Conservation (phyloP, 2,329 filamentous ascomycete species). For the Fusarium setosum region DNA sequence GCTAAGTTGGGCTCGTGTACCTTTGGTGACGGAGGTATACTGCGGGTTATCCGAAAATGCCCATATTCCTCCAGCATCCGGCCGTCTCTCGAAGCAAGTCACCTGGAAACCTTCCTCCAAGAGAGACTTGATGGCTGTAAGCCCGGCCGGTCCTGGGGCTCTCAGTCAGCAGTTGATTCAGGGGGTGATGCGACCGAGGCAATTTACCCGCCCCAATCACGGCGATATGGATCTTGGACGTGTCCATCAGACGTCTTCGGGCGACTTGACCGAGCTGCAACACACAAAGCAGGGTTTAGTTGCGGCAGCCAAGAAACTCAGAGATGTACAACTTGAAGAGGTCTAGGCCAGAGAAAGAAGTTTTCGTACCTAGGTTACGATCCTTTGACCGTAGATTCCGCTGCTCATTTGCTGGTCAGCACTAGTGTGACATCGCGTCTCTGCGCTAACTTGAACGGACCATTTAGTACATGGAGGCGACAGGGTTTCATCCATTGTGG, state of each 20-base stretch:
- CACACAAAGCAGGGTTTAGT: not conserved
- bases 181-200: too few relatives aligned
- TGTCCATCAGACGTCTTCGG: constrained; percentile 4
- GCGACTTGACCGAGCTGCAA: not conserved
- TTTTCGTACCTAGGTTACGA: too few relatives aligned
- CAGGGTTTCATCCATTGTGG: too few relatives aligned
- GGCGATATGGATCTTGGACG: constrained; percentile 23
- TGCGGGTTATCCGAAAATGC: constrained; percentile 33
- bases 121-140: constrained; percentile 39
- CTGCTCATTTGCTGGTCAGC: too few relatives aligned
- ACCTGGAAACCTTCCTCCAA: constrained; percentile 39
- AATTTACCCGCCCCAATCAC: constrained; percentile 36
- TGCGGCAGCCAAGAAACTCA: not conserved
- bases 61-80: constrained; percentile 39
- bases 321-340: not conserved
- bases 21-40: constrained; percentile 34
- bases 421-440: too few relatives aligned
- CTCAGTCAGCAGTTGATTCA: not conserved
- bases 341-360: too few relatives aligned
- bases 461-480: too few relatives aligned
- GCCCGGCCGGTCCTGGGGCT: constrained; percentile 31
- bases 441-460: not conserved
- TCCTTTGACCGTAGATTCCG: too few relatives aligned
- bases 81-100: constrained; percentile 38
- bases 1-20: constrained; percentile 38